Evolutionary conservation across 148 eudicot species (phyloP).

Genomic region (Rhododendron simsii): DNA sequence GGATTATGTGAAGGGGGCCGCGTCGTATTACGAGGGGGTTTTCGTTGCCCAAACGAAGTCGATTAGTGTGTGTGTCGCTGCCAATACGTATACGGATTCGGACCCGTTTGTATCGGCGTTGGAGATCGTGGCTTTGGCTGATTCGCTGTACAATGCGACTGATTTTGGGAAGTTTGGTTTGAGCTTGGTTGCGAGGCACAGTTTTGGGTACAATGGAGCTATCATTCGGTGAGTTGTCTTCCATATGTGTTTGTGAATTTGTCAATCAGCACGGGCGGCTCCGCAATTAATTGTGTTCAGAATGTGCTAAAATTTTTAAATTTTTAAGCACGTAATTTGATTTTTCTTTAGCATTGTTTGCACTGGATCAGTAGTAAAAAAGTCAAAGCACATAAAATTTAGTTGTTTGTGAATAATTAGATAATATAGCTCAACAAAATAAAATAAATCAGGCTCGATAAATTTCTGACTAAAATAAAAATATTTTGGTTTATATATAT

Average conservation of each 20-base stretch:
- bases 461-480: too few species aligned
- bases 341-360: background rate
- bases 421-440: too few species aligned
- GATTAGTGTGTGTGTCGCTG: constrained; percentile 72
- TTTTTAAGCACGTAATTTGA: background rate
- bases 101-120: constrained; percentile 89
- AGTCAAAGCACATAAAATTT: background rate
- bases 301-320: too few species aligned
- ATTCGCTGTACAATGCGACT: constrained; percentile 81
- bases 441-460: too few species aligned
- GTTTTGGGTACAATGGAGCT: constrained; percentile 67
- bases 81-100: constrained; percentile 73
- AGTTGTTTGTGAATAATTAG: background rate
- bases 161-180: constrained; percentile 54
- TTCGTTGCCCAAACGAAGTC: constrained; percentile 55
- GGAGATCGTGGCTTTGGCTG: constrained; percentile 54
- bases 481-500: too few species aligned
- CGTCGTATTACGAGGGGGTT: constrained; percentile 85
- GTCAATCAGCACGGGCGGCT: background rate
- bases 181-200: constrained; percentile 69
- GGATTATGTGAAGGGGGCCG: constrained; percentile 45
- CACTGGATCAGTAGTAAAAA: background rate
- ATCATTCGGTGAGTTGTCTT: constrained; percentile 51
- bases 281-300: too few species aligned
- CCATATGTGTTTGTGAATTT: background rate